Evolutionary conservation across 768 basidiomycete species (phyloP), one percentile per base, ranked within the genome.

Genomic region (Russula vinacea): DNA sequence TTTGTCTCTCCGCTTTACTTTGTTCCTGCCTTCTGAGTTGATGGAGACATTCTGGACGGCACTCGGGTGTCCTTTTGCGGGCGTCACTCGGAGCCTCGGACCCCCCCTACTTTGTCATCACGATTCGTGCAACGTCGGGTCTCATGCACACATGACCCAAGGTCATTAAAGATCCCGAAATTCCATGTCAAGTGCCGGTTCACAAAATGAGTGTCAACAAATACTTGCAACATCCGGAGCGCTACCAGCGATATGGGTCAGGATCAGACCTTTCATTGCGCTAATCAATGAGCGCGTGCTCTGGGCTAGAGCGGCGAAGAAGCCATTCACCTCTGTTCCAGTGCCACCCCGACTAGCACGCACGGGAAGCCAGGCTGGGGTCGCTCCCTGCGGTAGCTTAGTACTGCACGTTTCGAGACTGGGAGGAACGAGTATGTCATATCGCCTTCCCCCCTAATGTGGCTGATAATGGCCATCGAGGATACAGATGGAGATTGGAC

Each of bases 1-100:
- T 16, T 88, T 73, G 83, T 81, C 3, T 88, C 78, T 73, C 85
- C 86, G 67, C 81, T 56, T 89, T 86, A 29, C 71, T 78, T 81
- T 45, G 83, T 85, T 11, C 76, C 83, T 19, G 78, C 83, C 0
- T 88, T 74, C 69, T 75, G 76, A 56, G 71, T 81, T 10, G 82
- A 83, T 19, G 77, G 72, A 9, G 76, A 70, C 60, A 87, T 89
- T 71, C 68, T 78, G 5, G 84, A 77, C 4, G 82, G 83, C 32
- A 53, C 11, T 53, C 45, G n/a, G 22, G 22, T 47, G 45, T 47
- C 45, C 45, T 22, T 47, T 22, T 22, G 10, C 45, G 45, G 45
- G 22, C 45, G 22, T 10, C 22, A 22, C 11, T 22, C 11, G 45
- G 45, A 47, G 11, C n/a, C 45, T 47, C 52, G 11, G 33, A 35